These are phyloP conservation scores for Colletotrichum spinosum DNA, from an alignment of 2,329 filamentous ascomycete genomes.

Conservation along the genomic window DNA sequence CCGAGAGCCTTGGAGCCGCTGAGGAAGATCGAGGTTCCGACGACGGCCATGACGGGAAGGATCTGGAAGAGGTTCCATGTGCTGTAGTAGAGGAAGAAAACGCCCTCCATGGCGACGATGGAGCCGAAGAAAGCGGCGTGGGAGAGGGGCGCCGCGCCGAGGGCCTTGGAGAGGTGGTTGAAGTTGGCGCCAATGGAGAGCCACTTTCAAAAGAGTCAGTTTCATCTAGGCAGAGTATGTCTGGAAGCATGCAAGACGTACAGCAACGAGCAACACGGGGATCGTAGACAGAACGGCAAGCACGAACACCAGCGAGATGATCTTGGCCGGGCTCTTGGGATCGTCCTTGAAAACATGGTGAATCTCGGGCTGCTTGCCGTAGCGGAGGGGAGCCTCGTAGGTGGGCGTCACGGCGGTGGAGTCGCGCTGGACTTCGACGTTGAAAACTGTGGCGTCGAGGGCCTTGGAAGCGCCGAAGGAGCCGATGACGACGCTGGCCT, in stretches of 20 bases:
- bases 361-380: conserved; percentile 86
- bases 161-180: conserved; percentile 79
- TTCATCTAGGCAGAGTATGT: conserved; percentile 33
- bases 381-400: conserved; percentile 79
- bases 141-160: conserved; percentile 81
- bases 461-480: conserved; percentile 83
- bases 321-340: conserved; percentile 81
- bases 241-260: conserved; percentile 56
- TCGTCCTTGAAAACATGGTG: conserved; percentile 89
- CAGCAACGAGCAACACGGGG: conserved; percentile 77
- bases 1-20: conserved; percentile 91
- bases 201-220: conserved; percentile 69
- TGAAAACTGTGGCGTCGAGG: conserved; percentile 78
- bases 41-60: conserved; percentile 76
- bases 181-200: conserved; percentile 84
- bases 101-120: conserved; percentile 85
- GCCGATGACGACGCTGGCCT: conserved; percentile 85
- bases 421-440: conserved; percentile 75
- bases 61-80: conserved; percentile 93
- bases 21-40: conserved; percentile 80
- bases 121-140: conserved; percentile 90
- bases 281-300: conserved; percentile 79
- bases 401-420: conserved; percentile 68
- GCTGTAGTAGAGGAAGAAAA: conserved; percentile 96
- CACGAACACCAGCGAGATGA: conserved; percentile 84